Evolutionary conservation across 1,284 basidiomycete species (phyloP), one percentile per base, ranked within the genome.

Genomic region (Laetiporus sulphureus): DNA sequence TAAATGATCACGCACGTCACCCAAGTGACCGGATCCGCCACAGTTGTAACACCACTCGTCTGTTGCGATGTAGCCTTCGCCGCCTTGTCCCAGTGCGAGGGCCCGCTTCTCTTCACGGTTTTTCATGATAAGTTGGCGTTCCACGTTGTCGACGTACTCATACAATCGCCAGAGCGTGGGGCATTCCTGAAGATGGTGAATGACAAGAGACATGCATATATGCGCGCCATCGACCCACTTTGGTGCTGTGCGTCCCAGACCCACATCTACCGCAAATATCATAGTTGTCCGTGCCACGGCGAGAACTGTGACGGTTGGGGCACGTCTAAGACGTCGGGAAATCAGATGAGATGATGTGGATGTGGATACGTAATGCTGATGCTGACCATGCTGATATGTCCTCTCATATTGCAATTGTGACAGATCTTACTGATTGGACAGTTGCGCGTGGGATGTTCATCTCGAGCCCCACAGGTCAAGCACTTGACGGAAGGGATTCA

Each of bases 21-120:
- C 92, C 58, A 88, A 77, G 61, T 96, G 92, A 4, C 87, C 90
- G 38, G 64, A 62, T 24, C 65, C 63, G 20, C 87, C 90, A 55
- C 92, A 96, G 56, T 91, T 92, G 65, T 93, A 93, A 62, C 92
- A 96, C 83, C 84, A 91, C 45, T 77, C 68, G 51, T 83, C 83
- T 41, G 66, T 67, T 7, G 74, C 78, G 44, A 89, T 79, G 57
- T 83, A 86, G 3, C 76, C 83, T 58, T 88, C 84, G 8, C 84
- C 83, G n/a, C 85, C 85, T 44, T 79, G 55, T n/a, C 83, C 83
- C 7, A 85, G 58, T 4, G 55, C 52, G 6, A 79, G 54, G 2
- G 63, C 53, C 41, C 66, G 69, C 54, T 72, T 81, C 24, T 65
- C 58, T 44, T 71, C 67, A 25, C 84, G 73, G 20, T 45, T 51